Evolutionary conservation across 129 eudicot species (phyloP).

Genomic region (Logfia minima): DNA sequence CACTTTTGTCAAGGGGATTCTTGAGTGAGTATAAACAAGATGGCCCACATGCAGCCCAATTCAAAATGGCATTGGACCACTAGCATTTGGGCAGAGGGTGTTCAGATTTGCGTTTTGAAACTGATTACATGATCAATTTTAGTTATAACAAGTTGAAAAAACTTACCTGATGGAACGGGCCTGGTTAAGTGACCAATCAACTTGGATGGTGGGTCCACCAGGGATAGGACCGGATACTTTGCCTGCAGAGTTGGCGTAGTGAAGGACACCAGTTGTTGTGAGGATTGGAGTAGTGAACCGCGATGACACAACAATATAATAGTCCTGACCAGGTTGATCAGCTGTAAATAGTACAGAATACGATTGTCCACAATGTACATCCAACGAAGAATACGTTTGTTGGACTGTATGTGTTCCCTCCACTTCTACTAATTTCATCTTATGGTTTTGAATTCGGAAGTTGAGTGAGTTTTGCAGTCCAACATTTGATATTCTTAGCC

Average conservation of each 20-base stretch:
- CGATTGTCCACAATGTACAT: constrained; percentile 87
- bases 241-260: constrained; percentile 60
- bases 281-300: constrained; percentile 70
- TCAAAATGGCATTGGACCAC: neutral
- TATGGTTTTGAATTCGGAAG: constrained; percentile 57
- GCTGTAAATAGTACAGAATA: constrained; percentile 80
- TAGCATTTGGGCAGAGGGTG: neutral
- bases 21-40: neutral
- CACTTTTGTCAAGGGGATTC: neutral
- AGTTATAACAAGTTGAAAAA: neutral
- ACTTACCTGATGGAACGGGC: constrained; percentile 78
- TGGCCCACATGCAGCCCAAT: neutral
- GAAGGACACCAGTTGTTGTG: constrained; percentile 77
- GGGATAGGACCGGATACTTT: constrained; percentile 76
- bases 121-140: neutral
- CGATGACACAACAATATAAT: constrained; percentile 73
- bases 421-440: constrained; percentile 54
- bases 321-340: constrained; percentile 74
- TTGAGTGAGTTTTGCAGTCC: constrained; percentile 52
- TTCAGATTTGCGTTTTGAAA: neutral
- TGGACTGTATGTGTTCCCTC: constrained; percentile 69
- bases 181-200: constrained; percentile 94
- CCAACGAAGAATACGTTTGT: constrained; percentile 72
- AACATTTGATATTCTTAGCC: constrained; percentile 57
- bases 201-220: constrained; percentile 84